Percentiles rank a stretch among this genome's conserved stretches.
Evolutionary conservation across 345 rosid species (phyloP).

Genomic region (Pistacia integerrima): DNA sequence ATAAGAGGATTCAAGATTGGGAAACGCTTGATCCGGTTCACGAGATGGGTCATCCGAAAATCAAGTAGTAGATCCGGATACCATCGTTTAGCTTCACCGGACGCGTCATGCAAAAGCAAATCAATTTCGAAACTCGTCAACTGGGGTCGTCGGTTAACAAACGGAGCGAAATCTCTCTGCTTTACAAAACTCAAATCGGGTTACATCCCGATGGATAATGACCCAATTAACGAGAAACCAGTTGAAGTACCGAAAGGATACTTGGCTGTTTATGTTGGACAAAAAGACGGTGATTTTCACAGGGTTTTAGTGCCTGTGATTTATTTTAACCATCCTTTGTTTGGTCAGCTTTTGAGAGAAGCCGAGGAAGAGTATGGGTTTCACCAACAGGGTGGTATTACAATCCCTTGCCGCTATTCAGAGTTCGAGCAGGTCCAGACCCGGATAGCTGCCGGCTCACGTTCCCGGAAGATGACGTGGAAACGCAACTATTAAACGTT

Average conservation of each 20-base stretch:
- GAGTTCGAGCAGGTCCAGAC: constrained; percentile 82
- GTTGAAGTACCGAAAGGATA: constrained; percentile 71
- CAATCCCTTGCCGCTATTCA: constrained; percentile 81
- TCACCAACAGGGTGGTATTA: constrained; percentile 79
- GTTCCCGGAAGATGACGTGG: constrained; percentile 44
- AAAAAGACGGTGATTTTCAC: constrained; percentile 67
- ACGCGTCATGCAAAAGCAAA: constrained; percentile 27
- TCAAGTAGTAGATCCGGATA: constrained; percentile 34
- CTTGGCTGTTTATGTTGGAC: constrained; percentile 83
- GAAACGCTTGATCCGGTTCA: constrained; percentile 48
- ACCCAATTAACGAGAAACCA: constrained; percentile 26
- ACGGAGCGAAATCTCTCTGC: constrained; percentile 48
- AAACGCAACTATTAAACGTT: constrained; percentile 28
- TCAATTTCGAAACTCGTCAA: constrained; percentile 49
- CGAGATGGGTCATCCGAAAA: constrained; percentile 51
- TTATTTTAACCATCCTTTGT: constrained; percentile 91
- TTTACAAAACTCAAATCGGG: constrained; percentile 38
- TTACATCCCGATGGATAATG: constrained; percentile 37
- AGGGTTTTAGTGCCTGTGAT: constrained; percentile 85
- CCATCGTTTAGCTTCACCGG: constrained; percentile 23
- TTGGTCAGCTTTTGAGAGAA: constrained; percentile 68
- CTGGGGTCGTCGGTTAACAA: constrained; percentile 66
- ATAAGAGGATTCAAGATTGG: constrained; percentile 67
- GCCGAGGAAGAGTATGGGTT: constrained; percentile 88
- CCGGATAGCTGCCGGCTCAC: constrained; percentile 59